phyloP scores from a whole-genome alignment of 495 filamentous ascomycete genomes.

The Trichoderma virens region DNA sequence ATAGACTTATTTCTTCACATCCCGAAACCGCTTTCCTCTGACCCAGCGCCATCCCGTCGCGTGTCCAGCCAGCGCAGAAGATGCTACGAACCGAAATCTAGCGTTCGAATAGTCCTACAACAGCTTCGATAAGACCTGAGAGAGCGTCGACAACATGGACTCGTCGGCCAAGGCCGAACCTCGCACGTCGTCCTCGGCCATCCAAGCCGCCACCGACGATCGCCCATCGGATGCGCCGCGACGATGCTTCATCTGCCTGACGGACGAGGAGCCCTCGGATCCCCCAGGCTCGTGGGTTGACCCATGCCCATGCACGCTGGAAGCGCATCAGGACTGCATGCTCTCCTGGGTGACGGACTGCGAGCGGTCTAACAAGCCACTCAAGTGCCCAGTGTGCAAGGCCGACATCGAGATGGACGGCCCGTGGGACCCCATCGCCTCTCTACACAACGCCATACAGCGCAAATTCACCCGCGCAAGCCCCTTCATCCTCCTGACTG shows the following conservation, averaged over 20 bases:
- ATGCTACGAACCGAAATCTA: background rate
- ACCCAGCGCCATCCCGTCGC: background rate
- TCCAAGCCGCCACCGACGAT: background rate
- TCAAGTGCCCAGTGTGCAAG: slow-evolving; percentile 85
- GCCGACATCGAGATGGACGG: slow-evolving; percentile 65
- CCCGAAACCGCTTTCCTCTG: background rate
- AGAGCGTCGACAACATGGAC: background rate
- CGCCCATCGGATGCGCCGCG: slow-evolving; percentile 29
- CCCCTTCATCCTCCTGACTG: slow-evolving; percentile 49
- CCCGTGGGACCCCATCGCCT: slow-evolving; percentile 60
- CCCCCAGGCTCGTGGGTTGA: slow-evolving; percentile 64
- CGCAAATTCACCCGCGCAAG: slow-evolving; percentile 47
- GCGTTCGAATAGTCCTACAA: background rate
- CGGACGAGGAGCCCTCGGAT: slow-evolving; percentile 67
- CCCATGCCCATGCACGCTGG: slow-evolving; percentile 81
- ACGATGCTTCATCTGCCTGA: slow-evolving; percentile 91
- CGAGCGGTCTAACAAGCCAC: slow-evolving; percentile 55
- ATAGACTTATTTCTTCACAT: background rate
- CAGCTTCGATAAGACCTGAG: background rate
- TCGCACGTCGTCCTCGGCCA: background rate
- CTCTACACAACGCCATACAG: slow-evolving; percentile 47
- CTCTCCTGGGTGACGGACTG: slow-evolving; percentile 84
- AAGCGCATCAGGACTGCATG: slow-evolving; percentile 84
- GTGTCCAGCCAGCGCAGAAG: background rate
- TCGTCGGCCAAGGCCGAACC: background rate